Evolutionary conservation across 1,139 yeast genomes (phyloP), one percentile per base, ranked within the genome.

Genomic region (Candida dubliniensis): DNA sequence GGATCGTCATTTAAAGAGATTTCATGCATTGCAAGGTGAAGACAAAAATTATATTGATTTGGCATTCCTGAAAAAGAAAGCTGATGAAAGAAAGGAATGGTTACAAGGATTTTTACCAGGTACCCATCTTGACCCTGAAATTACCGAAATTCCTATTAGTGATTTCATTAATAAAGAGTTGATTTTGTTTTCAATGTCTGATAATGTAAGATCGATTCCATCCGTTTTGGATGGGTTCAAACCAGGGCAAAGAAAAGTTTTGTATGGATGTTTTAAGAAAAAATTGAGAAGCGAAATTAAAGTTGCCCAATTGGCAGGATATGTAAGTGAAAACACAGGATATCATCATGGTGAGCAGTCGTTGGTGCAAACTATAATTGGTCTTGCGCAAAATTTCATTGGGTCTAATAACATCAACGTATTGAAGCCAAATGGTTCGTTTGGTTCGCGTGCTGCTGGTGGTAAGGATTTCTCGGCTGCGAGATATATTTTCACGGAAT

Each of bases 401-500:
- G 99, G 99, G 8, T 78, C 96, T 9, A 95, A 95, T 60, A 95
- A 95, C 59, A 70, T 95, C 55, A 87, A 95, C 61, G 59, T 89
- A 40, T 72, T 95, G 54, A 77, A 83, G 63, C 99, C 99, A 37
- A 87, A 85, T 62, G 99, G 99, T 74, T 86, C 91, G 26, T 95
- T 95, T 63, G 99, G 99, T 77, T 85, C 97, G 1, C 82, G 99
- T 68, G 93, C 95, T 35, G 79, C 90, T 31, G 99, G 99, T 66
- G 99, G 99, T 71, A 95, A 95, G 63, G 99, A 95, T 73, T 95
- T 90, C 24, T 88, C 98, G n/a, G 97, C 98, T 36, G 86, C 97
- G 48, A 91, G 99, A 79, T 95, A 95, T 72, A 91, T 95, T 65
- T 88, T 81, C 63, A 95, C 99, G 0, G 93, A 88, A 58, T 69